These are phyloP conservation scores for Boletus pseudo-olivaceus DNA, from an alignment of 768 basidiomycete genomes.

Conservation along the genomic window DNA sequence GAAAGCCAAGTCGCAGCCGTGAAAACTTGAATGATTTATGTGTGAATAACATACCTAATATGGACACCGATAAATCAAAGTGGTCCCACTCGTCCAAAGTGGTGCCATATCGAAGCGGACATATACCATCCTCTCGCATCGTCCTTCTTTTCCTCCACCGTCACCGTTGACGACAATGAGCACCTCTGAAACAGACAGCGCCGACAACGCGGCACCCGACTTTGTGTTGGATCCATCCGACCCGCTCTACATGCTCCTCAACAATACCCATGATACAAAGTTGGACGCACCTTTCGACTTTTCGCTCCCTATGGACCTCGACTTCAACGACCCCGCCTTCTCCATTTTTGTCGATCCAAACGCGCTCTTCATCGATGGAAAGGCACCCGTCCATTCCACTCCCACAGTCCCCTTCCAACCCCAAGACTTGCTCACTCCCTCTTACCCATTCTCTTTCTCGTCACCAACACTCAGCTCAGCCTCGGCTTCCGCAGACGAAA, in stretches of 20 bases:
- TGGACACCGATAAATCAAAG: slow-evolving; percentile 15
- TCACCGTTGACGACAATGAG: slow-evolving; percentile 17
- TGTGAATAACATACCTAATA: slow-evolving; percentile 26
- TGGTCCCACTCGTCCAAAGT: slow-evolving; percentile 23
- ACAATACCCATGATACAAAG: slow-evolving; percentile 37
- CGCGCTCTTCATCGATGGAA: slow-evolving; percentile 47
- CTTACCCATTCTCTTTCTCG: slow-evolving; percentile 45
- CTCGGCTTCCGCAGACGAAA: slow-evolving; percentile 31
- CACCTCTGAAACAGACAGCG: slow-evolving; percentile 10
- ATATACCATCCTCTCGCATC: neutral
- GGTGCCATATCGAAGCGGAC: slow-evolving; percentile 17
- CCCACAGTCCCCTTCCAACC: slow-evolving; percentile 23
- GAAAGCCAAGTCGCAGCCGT: neutral
- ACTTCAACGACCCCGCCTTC: slow-evolving; percentile 44
- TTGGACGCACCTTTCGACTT: slow-evolving; percentile 38
- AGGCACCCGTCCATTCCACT: slow-evolving; percentile 13
- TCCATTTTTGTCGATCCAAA: slow-evolving; percentile 63
- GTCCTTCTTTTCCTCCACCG: neutral
- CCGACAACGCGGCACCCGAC: slow-evolving; percentile 30
- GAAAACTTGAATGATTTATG: slow-evolving; percentile 3
- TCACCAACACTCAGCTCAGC: slow-evolving; percentile 32
- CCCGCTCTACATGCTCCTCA: slow-evolving; percentile 56
- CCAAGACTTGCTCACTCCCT: slow-evolving; percentile 25
- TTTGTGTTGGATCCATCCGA: slow-evolving; percentile 53
- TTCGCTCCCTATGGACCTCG: slow-evolving; percentile 53